phyloP scores from a whole-genome alignment of 1,284 basidiomycete species.

The Chiua sp. region DNA sequence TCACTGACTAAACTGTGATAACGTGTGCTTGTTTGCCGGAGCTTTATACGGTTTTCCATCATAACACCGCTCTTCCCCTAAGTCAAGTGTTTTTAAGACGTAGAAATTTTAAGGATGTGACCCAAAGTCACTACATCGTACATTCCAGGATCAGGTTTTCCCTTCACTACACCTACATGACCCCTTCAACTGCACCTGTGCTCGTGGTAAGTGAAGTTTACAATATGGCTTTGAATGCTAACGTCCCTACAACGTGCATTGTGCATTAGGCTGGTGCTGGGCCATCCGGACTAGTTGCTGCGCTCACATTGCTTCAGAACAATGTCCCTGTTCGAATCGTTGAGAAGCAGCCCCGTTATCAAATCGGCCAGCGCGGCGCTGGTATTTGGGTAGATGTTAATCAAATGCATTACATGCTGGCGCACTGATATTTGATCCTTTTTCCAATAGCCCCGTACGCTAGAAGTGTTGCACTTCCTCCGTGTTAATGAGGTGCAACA shows the following conservation, averaged over 20 bases:
- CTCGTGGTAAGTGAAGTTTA: constrained; percentile 22
- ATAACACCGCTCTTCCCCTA: too few relatives aligned
- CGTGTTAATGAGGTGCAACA: constrained; percentile 23
- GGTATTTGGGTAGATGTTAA: constrained; percentile 28
- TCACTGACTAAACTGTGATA: too few relatives aligned
- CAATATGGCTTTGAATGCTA: background rate
- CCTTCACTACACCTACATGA: background rate
- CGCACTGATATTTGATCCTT: background rate
- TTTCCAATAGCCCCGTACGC: constrained; percentile 34
- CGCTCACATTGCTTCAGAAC: background rate
- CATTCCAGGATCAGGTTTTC: too few relatives aligned
- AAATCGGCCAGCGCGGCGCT: background rate
- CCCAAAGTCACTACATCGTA: too few relatives aligned
- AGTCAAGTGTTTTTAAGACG: too few relatives aligned
- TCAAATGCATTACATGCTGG: background rate
- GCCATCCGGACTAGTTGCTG: background rate
- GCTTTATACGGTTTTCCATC: too few relatives aligned
- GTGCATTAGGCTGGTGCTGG: background rate
- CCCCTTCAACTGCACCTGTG: constrained; percentile 15
- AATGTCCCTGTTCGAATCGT: constrained; percentile 38
- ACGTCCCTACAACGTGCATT: constrained; percentile 1
- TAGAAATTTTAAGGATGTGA: too few relatives aligned
- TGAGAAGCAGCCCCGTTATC: constrained; percentile 31
- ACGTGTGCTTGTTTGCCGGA: too few relatives aligned
- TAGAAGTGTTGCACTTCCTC: constrained; percentile 38